Evolutionary conservation across 257 asterid genomes (phyloP).

Genomic region (Ajuga chamaepitys): DNA sequence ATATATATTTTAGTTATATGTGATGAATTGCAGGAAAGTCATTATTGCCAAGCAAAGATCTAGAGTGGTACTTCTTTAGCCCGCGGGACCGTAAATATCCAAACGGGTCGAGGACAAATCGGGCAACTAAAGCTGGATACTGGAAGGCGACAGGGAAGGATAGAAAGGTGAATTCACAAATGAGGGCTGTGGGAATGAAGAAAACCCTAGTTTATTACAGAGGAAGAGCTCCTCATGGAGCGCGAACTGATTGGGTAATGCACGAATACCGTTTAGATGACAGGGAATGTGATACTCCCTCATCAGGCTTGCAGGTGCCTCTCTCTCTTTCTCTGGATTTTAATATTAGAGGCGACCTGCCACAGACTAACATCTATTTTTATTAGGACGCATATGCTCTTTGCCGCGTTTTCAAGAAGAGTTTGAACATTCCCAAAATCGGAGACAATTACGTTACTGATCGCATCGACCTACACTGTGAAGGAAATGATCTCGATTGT

Average conservation of each 20-base stretch:
- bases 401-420: constrained; percentile 93
- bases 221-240: constrained; percentile 98
- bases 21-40: constrained; percentile 59
- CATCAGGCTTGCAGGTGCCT: constrained; percentile 64
- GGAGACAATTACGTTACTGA: constrained; percentile 57
- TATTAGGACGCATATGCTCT: constrained; percentile 87
- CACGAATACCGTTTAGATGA: constrained; percentile 95
- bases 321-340: neutral
- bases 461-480: constrained; percentile 46
- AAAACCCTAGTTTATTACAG: constrained; percentile 94
- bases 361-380: neutral
- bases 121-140: constrained; percentile 92
- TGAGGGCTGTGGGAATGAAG: constrained; percentile 85
- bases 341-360: too few relatives aligned
- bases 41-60: constrained; percentile 90
- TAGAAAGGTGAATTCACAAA: constrained; percentile 76
- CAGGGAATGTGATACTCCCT: constrained; percentile 68
- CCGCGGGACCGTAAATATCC: constrained; percentile 96
- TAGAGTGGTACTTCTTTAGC: constrained; percentile 96
- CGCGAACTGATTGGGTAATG: constrained; percentile 97
- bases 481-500: constrained; percentile 41
- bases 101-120: constrained; percentile 90
- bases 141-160: constrained; percentile 99
- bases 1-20: neutral
- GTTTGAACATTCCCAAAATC: constrained; percentile 52